Evolutionary conservation across 2,329 filamentous ascomycete species (phyloP).

Genomic region (Apiospora koreana): DNA sequence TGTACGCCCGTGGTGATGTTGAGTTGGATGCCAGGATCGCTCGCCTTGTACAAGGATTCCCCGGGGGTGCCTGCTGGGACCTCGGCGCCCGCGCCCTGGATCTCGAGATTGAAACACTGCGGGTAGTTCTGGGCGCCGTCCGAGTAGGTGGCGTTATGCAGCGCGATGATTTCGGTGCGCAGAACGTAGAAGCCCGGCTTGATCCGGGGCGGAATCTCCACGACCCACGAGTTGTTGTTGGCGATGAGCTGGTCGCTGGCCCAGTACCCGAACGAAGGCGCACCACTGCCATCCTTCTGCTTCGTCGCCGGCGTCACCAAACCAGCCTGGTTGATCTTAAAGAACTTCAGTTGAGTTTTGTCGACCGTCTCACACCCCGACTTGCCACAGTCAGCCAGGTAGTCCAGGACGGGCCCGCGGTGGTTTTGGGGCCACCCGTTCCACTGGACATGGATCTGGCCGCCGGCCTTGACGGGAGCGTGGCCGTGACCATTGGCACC

Average conservation of each 20-base stretch:
- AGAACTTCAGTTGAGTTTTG: conserved; percentile 32
- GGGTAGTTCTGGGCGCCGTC: conserved; percentile 27
- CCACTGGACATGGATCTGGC: conserved; percentile 39
- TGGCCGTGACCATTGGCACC: conserved; percentile 33
- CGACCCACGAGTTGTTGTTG: conserved; percentile 31
- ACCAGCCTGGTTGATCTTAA: conserved; percentile 31
- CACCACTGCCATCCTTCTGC: conserved; percentile 38
- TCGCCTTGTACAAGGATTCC: conserved; percentile 15
- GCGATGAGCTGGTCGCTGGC: conserved; percentile 50
- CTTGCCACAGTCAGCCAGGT: conserved; percentile 37
- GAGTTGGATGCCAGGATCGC: conserved; percentile 13
- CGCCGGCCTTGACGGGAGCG: conserved; percentile 36
- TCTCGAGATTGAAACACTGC: conserved; percentile 28
- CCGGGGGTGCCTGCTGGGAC: conserved; percentile 13
- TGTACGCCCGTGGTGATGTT: conserved; percentile 14
- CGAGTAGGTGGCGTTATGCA: conserved; percentile 25
- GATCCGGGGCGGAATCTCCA: conserved; percentile 30
- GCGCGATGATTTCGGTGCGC: conserved; percentile 28
- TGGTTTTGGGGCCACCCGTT: conserved; percentile 39
- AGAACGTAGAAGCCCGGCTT: conserved; percentile 29
- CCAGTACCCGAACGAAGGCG: conserved; percentile 22
- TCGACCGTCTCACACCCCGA: conserved; percentile 29
- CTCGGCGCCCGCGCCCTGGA: conserved; percentile 21
- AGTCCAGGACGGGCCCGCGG: conserved; percentile 40
- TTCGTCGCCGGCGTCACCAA: conserved; percentile 38